A percentile compares a stretch with the other conserved stretches of the same genome.
Evolutionary conservation across 2,329 filamentous ascomycete genomes (phyloP).

Genomic region (Colletotrichum neosansevieriae): DNA sequence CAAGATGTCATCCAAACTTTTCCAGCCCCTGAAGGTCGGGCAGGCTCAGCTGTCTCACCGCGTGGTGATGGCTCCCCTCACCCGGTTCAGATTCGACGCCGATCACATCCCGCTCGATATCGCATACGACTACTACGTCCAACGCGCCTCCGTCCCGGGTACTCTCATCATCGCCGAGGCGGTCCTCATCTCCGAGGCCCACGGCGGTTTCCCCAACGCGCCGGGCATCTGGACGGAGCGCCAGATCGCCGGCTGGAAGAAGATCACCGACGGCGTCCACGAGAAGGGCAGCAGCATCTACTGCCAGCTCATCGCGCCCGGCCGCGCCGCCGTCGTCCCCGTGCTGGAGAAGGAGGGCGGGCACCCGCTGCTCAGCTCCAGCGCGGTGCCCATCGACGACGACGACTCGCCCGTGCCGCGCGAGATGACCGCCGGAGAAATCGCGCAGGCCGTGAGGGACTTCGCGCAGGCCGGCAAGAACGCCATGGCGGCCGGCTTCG

Average conservation of each 20-base stretch:
- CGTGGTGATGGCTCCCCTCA: slow-evolving; percentile 44
- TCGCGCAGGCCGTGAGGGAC: slow-evolving; percentile 68
- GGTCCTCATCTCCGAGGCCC: slow-evolving; percentile 54
- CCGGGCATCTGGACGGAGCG: slow-evolving; percentile 67
- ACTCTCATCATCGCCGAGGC: slow-evolving; percentile 59
- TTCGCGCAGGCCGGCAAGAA: slow-evolving; percentile 66
- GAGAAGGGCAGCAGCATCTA: slow-evolving; percentile 70
- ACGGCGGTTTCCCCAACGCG: slow-evolving; percentile 55
- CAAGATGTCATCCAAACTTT: slow-evolving; percentile 37
- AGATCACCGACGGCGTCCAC: slow-evolving; percentile 72
- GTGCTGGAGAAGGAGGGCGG: slow-evolving; percentile 46
- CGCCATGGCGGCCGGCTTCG: slow-evolving; percentile 73
- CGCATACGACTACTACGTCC: slow-evolving; percentile 56
- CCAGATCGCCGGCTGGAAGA: slow-evolving; percentile 71
- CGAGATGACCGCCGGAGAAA: slow-evolving; percentile 74
- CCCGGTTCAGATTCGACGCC: slow-evolving; percentile 42
- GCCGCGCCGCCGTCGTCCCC: slow-evolving; percentile 61
- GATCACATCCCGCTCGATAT: slow-evolving; percentile 43
- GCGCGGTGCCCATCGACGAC: slow-evolving; percentile 54
- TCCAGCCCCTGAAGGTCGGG: slow-evolving; percentile 42
- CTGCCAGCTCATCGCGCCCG: slow-evolving; percentile 72
- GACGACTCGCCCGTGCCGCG: slow-evolving; percentile 66
- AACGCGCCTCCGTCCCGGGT: slow-evolving; percentile 57
- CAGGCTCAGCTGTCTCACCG: slow-evolving; percentile 43
- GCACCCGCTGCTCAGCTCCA: slow-evolving; percentile 45